A percentile compares a stretch with the other conserved stretches of the same genome.
Conservation (phyloP, 495 filamentous ascomycete genomes). For the Aspergillus homomorphus region DNA sequence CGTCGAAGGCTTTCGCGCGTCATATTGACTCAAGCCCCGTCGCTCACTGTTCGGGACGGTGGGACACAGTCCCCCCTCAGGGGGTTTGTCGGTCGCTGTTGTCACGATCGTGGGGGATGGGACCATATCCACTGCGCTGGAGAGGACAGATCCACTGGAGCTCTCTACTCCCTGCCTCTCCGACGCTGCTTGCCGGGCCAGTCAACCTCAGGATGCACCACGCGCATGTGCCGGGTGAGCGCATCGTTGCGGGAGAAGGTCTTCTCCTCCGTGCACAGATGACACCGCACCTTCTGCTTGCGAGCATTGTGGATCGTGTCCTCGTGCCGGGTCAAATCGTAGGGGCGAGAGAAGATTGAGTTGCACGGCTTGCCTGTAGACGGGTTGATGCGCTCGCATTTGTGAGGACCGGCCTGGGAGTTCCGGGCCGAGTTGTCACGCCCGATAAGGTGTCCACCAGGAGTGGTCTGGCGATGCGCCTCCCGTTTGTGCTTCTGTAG, state of each 20-base stretch:
- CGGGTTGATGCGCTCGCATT: constrained; percentile 88
- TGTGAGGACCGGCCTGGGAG: constrained; percentile 84
- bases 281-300: constrained; percentile 94
- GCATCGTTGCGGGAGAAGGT: constrained; percentile 92
- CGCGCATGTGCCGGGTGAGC: constrained; percentile 86
- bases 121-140: background rate
- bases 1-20: constrained; percentile 24
- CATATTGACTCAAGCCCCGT: constrained; percentile 16
- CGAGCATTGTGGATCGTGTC: constrained; percentile 94
- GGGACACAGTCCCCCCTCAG: background rate
- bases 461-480: constrained; percentile 68
- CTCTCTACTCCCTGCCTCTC: constrained; percentile 36
- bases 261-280: constrained; percentile 95
- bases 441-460: constrained; percentile 39
- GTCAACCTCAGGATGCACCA: constrained; percentile 83
- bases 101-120: background rate
- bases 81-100: constrained; percentile 9
- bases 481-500: constrained; percentile 96
- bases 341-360: constrained; percentile 92
- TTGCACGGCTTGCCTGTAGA: constrained; percentile 96
- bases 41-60: background rate
- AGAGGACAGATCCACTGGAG: constrained; percentile 1
- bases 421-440: constrained; percentile 61
- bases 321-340: constrained; percentile 95
- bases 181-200: constrained; percentile 65